phyloP scores from a whole-genome alignment of 192 early-diverging fungal genomes.

The Coemansia sp. region DNA sequence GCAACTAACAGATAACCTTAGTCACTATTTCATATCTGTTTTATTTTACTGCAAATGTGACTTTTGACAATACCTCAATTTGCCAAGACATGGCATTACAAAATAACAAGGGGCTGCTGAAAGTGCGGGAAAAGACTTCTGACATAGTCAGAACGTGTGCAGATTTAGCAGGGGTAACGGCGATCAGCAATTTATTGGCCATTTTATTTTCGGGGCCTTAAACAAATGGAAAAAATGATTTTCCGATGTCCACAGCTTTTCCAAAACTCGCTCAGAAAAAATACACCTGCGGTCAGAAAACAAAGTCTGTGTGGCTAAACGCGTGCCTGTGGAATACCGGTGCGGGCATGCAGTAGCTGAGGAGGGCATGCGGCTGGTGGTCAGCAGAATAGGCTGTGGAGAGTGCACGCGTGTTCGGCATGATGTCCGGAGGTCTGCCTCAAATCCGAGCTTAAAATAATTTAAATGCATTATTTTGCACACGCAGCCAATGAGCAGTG shows the following conservation, averaged over 20 bases:
- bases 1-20: too few species aligned
- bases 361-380: neutral
- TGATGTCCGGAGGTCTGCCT: neutral
- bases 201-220: neutral
- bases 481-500: too few species aligned
- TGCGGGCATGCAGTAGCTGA: neutral
- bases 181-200: neutral
- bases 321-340: neutral
- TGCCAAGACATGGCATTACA: neutral
- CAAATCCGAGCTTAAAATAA: conserved; percentile 1
- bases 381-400: too few species aligned
- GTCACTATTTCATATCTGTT: too few species aligned
- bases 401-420: neutral
- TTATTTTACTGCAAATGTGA: too few species aligned
- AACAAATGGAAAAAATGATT: neutral
- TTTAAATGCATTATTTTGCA: neutral
- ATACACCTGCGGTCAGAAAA: neutral
- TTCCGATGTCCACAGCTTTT: neutral
- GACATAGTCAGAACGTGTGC: neutral
- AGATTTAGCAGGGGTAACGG: neutral
- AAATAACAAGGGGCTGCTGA: neutral
- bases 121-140: conserved; percentile 2
- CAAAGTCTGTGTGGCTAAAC: neutral
- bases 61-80: too few species aligned
- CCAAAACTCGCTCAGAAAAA: neutral